A percentile compares a stretch with the other conserved stretches of the same genome.
These are phyloP conservation scores for Xylaria hypoxylon DNA, from an alignment of 2,329 filamentous ascomycete genomes.

Conservation along the genomic window DNA sequence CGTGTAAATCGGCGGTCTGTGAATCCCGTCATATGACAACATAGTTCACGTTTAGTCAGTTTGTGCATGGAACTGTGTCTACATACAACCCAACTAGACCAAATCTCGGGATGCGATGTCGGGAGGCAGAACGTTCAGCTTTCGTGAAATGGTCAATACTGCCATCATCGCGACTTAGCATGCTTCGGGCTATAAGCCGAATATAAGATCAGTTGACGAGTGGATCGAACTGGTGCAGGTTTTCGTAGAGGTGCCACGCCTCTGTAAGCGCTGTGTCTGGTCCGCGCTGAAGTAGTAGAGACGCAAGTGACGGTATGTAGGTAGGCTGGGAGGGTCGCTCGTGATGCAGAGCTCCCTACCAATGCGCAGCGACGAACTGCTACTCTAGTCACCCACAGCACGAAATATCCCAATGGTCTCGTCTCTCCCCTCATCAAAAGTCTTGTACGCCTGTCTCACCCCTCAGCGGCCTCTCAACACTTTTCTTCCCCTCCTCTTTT, in stretches of 20 bases:
- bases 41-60: background rate
- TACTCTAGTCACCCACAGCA: too few species aligned
- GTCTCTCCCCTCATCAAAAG: conserved; percentile 60
- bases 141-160: background rate
- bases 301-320: background rate
- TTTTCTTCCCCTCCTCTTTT: conserved; percentile 34
- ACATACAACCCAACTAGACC: background rate
- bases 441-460: conserved; percentile 80
- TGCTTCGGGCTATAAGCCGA: background rate
- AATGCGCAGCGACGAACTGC: background rate
- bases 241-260: background rate
- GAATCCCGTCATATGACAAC: background rate
- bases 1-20: background rate
- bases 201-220: background rate
- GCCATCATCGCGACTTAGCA: background rate
- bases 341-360: background rate
- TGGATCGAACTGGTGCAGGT: background rate
- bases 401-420: background rate
- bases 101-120: background rate
- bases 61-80: background rate
- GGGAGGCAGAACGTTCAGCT: background rate
- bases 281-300: background rate
- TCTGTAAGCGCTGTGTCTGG: too few species aligned
- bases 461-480: conserved; percentile 42
- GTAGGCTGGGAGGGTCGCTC: background rate